Evolutionary conservation across 1,284 basidiomycete genomes (phyloP).

Genomic region (Rhodotorula mucilaginosa): DNA sequence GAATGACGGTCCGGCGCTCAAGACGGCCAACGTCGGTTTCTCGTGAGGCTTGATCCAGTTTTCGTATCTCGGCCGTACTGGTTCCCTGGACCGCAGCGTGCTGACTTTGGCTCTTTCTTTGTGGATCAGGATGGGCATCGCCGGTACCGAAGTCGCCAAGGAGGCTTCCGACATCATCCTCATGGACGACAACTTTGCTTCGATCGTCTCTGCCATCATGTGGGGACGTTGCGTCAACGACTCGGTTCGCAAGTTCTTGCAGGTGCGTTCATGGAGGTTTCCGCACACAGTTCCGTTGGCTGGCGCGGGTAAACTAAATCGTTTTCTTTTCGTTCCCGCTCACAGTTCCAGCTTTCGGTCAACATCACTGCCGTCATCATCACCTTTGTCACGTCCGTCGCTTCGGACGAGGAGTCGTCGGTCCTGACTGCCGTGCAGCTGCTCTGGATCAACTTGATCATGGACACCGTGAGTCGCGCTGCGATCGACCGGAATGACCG

Average conservation of each 20-base stretch:
- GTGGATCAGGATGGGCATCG: slow-evolving; percentile 76
- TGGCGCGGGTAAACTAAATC: too few relatives aligned
- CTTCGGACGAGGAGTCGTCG: slow-evolving; percentile 71
- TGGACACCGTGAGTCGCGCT: slow-evolving; percentile 32
- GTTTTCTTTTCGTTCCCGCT: too few relatives aligned
- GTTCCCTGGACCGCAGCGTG: not conserved
- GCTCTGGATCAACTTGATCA: slow-evolving; percentile 85
- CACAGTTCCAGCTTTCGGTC: slow-evolving; percentile 83
- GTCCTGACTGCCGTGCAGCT: slow-evolving; percentile 92
- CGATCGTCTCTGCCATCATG: slow-evolving; percentile 95
- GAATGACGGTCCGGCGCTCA: slow-evolving; percentile 95
- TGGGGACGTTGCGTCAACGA: slow-evolving; percentile 99
- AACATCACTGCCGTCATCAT: slow-evolving; percentile 94
- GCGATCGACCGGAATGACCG: too few relatives aligned
- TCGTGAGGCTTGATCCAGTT: slow-evolving; percentile 50
- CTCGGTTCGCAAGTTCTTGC: slow-evolving; percentile 92
- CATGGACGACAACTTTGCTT: slow-evolving; percentile 92
- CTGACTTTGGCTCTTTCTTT: slow-evolving; percentile 5
- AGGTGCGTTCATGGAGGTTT: slow-evolving; percentile 49
- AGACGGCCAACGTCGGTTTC: slow-evolving; percentile 89
- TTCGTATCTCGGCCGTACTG: not conserved
- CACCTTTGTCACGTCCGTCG: slow-evolving; percentile 86
- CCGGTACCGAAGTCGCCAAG: slow-evolving; percentile 97
- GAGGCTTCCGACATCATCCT: slow-evolving; percentile 98
- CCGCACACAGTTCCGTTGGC: too few relatives aligned